Evolutionary conservation across 2,329 filamentous ascomycete genomes (phyloP), one percentile per base, ranked within the genome.

Genomic region (Graphilbum sp.): DNA sequence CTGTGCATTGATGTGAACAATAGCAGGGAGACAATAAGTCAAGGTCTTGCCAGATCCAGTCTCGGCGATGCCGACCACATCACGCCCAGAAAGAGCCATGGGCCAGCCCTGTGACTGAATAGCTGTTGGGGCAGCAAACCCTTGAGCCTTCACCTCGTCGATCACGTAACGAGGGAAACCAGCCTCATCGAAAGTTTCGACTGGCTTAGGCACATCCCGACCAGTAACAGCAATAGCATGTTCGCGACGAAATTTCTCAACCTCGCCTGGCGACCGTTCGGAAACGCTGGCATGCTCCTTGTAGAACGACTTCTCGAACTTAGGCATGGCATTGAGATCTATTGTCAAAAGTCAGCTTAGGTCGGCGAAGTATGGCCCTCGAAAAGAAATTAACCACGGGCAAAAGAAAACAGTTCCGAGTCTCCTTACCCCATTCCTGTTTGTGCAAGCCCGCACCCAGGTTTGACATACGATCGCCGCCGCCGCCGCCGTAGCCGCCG

Each of bases 261-360:
- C 81, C 45, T 96, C 88, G 40, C 73, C 72, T 32, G 72, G 58
- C 12, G 84, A 76, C 53, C 90, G 83, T 51, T 61, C 67, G 44
- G 75, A 62, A 43, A 98, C 88, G 43, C 75, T 74, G 24, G 79
- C 70, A 55, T 90, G 78, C 63, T 96, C 90, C 67, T 96, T 94
- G 74, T 98, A 98, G 66, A 98, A 98, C 9, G 83, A 87, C 65
- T 98, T 98, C 59, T 98, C 90, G 64, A 98, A 98, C 62, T 96
- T 96, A 51, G 90, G 88, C 34, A 98, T 55, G 7, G 77, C 59
- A 53, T 59, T 67, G 38, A 90, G 52, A 56, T 98, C 90, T 90
- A 48, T n/a, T 24, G 35, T 11, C 5, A 18, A 24, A 30, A 2
- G n/a, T 35, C 19, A 43, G 34, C 17, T 24, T 24, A 11, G 21